phyloP scores from a whole-genome alignment of 2,329 filamentous ascomycete genomes.

The Fusarium sulawesiense region DNA sequence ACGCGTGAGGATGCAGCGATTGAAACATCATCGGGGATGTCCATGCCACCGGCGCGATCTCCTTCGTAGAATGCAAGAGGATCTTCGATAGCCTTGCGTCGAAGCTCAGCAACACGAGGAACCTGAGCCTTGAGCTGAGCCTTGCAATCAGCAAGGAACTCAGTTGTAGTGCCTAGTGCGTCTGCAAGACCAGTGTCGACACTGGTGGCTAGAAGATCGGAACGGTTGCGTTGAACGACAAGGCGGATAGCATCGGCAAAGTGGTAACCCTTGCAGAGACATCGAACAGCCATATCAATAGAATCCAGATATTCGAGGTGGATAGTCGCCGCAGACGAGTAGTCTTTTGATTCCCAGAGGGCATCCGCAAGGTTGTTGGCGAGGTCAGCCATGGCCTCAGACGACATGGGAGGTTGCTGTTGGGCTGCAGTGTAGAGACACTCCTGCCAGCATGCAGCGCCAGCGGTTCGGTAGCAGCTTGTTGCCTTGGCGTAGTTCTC shows the following conservation, averaged over 20 bases:
- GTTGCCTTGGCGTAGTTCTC: slow-evolving; percentile 79
- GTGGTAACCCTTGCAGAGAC: slow-evolving; percentile 86
- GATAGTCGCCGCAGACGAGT: slow-evolving; percentile 80
- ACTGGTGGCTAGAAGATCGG: slow-evolving; percentile 72
- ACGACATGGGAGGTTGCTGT: slow-evolving; percentile 68
- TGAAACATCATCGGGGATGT: slow-evolving; percentile 92
- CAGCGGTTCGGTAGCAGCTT: slow-evolving; percentile 84
- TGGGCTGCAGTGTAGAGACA: slow-evolving; percentile 83
- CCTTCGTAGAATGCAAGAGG: slow-evolving; percentile 91
- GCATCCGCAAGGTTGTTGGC: slow-evolving; percentile 82
- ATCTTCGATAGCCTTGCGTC: slow-evolving; percentile 82
- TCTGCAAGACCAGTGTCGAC: slow-evolving; percentile 86
- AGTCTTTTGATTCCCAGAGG: slow-evolving; percentile 86
- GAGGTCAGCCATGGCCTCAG: slow-evolving; percentile 71
- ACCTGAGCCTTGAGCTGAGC: slow-evolving; percentile 85
- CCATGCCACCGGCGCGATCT: slow-evolving; percentile 70
- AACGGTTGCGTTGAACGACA: slow-evolving; percentile 68
- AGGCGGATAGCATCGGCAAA: slow-evolving; percentile 92
- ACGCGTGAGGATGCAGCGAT: slow-evolving; percentile 84
- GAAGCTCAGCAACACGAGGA: slow-evolving; percentile 84
- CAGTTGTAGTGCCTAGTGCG: slow-evolving; percentile 82
- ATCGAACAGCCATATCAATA: slow-evolving; percentile 74
- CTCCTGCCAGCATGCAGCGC: slow-evolving; percentile 85
- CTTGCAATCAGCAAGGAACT: slow-evolving; percentile 94
- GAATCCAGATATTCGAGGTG: slow-evolving; percentile 84